phyloP scores from a whole-genome alignment of 1,284 basidiomycete species.

The Malassezia arunalokei region DNA sequence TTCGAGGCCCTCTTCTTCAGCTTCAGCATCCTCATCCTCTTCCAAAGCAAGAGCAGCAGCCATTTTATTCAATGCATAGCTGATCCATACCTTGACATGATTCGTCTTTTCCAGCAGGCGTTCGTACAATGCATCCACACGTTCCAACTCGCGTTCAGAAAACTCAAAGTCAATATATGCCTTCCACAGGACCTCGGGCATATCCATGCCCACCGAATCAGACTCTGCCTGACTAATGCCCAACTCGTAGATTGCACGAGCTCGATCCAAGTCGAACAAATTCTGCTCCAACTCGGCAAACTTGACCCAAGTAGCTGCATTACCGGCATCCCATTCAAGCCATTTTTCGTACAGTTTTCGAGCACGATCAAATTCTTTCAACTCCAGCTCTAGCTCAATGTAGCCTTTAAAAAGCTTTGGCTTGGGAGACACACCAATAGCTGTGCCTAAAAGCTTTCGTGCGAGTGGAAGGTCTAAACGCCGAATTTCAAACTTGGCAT shows the following conservation, averaged over 20 bases:
- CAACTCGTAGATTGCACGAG: slow-evolving; percentile 88
- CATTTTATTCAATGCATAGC: slow-evolving; percentile 48
- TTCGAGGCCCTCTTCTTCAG: slow-evolving; percentile 48
- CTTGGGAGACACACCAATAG: slow-evolving; percentile 91
- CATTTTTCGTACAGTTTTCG: slow-evolving; percentile 87
- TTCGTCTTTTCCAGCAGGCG: slow-evolving; percentile 72
- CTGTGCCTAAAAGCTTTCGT: slow-evolving; percentile 75
- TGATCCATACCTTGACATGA: slow-evolving; percentile 63
- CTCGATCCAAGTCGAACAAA: slow-evolving; percentile 78
- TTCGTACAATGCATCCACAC: slow-evolving; percentile 76
- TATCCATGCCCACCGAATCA: slow-evolving; percentile 60
- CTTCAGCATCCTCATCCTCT: slow-evolving; percentile 55
- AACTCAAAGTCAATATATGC: slow-evolving; percentile 94
- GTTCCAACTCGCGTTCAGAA: slow-evolving; percentile 80
- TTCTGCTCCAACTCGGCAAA: slow-evolving; percentile 89
- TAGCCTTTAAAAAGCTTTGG: slow-evolving; percentile 51
- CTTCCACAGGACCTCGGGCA: slow-evolving; percentile 76
- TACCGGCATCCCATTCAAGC: slow-evolving; percentile 48
- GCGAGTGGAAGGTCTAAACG: slow-evolving; percentile 70
- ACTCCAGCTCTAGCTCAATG: slow-evolving; percentile 37
- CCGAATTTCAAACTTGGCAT: slow-evolving; percentile 82
- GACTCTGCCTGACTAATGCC: slow-evolving; percentile 62
- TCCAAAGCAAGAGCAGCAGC: slow-evolving; percentile 56
- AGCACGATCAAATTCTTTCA: slow-evolving; percentile 77
- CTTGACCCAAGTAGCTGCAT: slow-evolving; percentile 64